phyloP scores from a whole-genome alignment of 208 protist genomes.

The Acanthamoeba castellanii region DNA sequence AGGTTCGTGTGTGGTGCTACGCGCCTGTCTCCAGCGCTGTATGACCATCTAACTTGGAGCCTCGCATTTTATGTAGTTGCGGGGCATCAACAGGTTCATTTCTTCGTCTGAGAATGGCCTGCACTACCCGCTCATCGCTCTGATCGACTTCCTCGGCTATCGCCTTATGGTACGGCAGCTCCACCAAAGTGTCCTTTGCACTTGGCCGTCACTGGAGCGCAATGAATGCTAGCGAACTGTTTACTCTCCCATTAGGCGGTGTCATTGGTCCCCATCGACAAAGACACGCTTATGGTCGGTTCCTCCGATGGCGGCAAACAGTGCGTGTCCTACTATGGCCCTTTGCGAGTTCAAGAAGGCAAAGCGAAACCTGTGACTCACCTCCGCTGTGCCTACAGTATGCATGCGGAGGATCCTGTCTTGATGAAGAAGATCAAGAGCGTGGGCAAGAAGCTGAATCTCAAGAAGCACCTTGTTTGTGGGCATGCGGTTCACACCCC shows the following conservation, averaged over 20 bases:
- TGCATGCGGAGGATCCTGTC: background rate
- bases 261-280: background rate
- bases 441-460: slow-evolving; percentile 21
- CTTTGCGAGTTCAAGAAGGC: too few species aligned
- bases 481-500: background rate
- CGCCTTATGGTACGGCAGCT: background rate
- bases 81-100: slow-evolving; percentile 36
- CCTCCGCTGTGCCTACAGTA: background rate
- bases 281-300: background rate
- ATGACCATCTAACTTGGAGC: too few species aligned
- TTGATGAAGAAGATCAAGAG: slow-evolving; percentile 28
- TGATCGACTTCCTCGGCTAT: slow-evolving; percentile 54
- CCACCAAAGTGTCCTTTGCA: background rate
- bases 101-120: slow-evolving; percentile 1
- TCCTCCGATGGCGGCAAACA: slow-evolving; percentile 37
- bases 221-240: too few species aligned
- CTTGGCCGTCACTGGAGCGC: background rate
- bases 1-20: background rate
- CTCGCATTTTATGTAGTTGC: background rate
- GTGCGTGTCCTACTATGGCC: background rate
- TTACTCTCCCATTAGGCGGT: background rate
- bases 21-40: too few species aligned
- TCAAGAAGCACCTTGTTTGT: background rate
- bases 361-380: background rate
- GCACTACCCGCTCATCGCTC: slow-evolving; percentile 35